Conservation (phyloP, 352 stramenopile species). For the Phytopythium kandeliae region DNA sequence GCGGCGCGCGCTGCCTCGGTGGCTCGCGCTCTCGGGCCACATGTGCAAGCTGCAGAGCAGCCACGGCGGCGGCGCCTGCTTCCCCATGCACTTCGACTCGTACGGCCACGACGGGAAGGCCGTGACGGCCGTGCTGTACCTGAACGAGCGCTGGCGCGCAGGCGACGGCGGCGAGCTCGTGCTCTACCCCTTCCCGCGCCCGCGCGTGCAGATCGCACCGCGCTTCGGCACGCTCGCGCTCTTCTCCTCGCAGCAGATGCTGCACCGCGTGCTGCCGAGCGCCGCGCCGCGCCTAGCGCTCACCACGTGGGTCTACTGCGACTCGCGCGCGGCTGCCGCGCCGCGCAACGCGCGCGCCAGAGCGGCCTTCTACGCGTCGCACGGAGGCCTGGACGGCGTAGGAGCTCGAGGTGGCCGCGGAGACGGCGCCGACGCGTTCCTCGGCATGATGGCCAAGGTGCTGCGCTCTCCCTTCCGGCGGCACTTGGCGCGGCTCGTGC, state of each 20-base stretch:
- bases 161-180: conserved; percentile 77
- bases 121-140: conserved; percentile 78
- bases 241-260: conserved; percentile 76
- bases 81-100: conserved; percentile 84
- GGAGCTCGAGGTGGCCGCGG: no score
- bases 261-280: conserved; percentile 64
- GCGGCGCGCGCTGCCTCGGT: conserved; percentile 21
- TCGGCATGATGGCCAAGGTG: conserved; percentile 42
- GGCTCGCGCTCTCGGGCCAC: conserved; percentile 36
- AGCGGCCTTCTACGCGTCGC: not conserved
- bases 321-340: conserved; percentile 10
- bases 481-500: conserved; percentile 54
- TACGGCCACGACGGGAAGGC: conserved; percentile 81
- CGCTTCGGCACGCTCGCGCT: conserved; percentile 65
- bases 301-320: conserved; percentile 65
- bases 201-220: conserved; percentile 39
- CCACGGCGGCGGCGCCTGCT: conserved; percentile 67
- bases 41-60: conserved; percentile 85
- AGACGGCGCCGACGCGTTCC: no score
- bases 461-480: conserved; percentile 51
- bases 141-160: conserved; percentile 71
- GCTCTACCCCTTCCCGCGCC: conserved; percentile 74
- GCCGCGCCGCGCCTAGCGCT: conserved; percentile 45
- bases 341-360: not conserved
- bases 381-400: not conserved